These are phyloP conservation scores for Hypoxylon rickii DNA, from an alignment of 495 filamentous ascomycete species.

Conservation along the genomic window DNA sequence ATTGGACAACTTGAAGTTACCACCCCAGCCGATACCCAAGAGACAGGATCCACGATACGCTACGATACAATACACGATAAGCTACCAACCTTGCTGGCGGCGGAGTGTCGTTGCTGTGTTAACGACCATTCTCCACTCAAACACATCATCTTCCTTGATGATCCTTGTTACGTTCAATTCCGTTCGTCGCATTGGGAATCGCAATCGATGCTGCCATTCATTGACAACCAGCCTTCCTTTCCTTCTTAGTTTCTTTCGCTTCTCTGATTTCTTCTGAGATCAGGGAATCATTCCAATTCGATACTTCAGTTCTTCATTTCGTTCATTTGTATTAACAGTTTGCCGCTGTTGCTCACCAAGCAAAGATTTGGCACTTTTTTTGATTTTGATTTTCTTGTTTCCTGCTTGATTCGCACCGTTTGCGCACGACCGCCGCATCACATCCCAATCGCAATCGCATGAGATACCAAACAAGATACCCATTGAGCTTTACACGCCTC, in stretches of 20 bases:
- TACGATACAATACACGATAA: background rate
- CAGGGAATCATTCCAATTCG: conserved; percentile 15
- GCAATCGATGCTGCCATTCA: conserved; percentile 3
- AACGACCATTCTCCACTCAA: conserved; percentile 29
- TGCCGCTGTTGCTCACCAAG: conserved; percentile 13
- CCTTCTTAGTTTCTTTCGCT: background rate
- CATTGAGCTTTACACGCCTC: too few relatives aligned
- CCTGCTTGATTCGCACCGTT: background rate
- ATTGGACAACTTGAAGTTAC: too few relatives aligned
- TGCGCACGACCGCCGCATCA: conserved; percentile 8
- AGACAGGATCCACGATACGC: background rate
- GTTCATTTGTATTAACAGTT: conserved; percentile 42
- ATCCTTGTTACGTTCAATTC: conserved; percentile 16
- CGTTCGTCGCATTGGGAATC: conserved; percentile 18
- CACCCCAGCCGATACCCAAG: too few relatives aligned
- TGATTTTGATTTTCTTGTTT: conserved; percentile 20
- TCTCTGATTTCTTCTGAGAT: conserved; percentile 19
- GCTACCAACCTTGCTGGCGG: background rate
- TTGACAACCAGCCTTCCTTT: background rate
- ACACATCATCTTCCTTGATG: too few relatives aligned
- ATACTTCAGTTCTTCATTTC: conserved; percentile 37
- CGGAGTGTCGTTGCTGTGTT: conserved; percentile 37
- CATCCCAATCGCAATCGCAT: conserved; percentile 1
- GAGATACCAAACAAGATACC: background rate
- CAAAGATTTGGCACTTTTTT: conserved; percentile 19